Evolutionary conservation across 768 basidiomycete genomes (phyloP).

Genomic region (Russula emetica): DNA sequence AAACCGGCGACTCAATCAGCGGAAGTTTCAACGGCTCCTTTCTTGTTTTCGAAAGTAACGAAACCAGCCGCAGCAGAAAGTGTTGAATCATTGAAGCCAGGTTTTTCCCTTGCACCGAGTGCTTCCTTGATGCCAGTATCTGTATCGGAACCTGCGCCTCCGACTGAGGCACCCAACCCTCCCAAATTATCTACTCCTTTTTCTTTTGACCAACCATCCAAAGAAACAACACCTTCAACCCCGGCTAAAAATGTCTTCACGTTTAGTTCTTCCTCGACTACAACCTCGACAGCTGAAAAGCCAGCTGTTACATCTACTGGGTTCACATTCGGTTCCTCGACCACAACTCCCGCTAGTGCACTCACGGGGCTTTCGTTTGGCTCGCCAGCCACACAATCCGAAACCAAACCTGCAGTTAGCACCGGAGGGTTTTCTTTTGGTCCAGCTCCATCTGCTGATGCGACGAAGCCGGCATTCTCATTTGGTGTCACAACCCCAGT

Average conservation of each 20-base stretch:
- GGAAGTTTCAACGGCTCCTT: conserved; percentile 11
- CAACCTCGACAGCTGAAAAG: conserved; percentile 11
- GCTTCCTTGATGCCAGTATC: conserved; percentile 5
- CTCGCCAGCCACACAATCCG: conserved; percentile 29
- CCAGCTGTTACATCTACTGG: conserved; percentile 13
- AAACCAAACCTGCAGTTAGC: conserved; percentile 8
- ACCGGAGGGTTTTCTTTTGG: conserved; percentile 46
- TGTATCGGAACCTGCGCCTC: neutral
- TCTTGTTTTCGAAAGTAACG: conserved; percentile 11
- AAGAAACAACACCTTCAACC: conserved; percentile 5
- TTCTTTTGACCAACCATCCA: conserved; percentile 8
- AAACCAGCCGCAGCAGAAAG: neutral
- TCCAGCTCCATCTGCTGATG: conserved; percentile 31
- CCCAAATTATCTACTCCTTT: conserved; percentile 2
- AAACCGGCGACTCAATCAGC: conserved; percentile 4
- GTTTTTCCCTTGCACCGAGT: conserved; percentile 9
- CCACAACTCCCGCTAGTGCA: conserved; percentile 12
- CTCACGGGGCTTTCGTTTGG: conserved; percentile 17
- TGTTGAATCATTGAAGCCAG: conserved; percentile 21
- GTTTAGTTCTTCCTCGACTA: conserved; percentile 27
- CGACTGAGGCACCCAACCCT: conserved; percentile 11
- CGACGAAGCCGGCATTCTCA: conserved; percentile 45
- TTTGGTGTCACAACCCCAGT: conserved; percentile 46
- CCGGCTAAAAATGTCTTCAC: conserved; percentile 26
- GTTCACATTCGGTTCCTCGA: conserved; percentile 23